phyloP scores from a whole-genome alignment of 805 yeast genomes.

The Starmerella geochares region DNA sequence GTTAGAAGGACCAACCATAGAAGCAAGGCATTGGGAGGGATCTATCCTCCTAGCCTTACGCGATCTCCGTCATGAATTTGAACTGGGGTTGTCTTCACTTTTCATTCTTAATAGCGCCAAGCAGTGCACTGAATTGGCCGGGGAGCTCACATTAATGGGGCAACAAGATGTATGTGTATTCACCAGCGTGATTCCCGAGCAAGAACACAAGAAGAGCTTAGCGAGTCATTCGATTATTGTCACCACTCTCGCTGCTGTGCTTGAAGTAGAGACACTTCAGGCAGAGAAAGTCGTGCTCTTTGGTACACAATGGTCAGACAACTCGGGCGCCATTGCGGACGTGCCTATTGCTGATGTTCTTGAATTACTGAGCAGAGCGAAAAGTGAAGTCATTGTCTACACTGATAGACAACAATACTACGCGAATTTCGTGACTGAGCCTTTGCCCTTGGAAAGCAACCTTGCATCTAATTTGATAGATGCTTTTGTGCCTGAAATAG shows the following conservation, averaged over 20 bases:
- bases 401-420: slow-evolving; percentile 59
- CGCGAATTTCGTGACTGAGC: slow-evolving; percentile 56
- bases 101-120: not conserved
- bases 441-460: slow-evolving; percentile 78
- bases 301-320: not conserved
- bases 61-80: not conserved
- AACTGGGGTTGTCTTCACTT: not conserved
- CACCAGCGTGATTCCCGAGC: not conserved
- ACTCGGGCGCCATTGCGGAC: not conserved
- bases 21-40: slow-evolving; percentile 47
- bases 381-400: slow-evolving; percentile 40
- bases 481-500: slow-evolving; percentile 61
- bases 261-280: not conserved
- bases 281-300: slow-evolving; percentile 1
- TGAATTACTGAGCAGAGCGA: slow-evolving; percentile 28
- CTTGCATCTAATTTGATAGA: slow-evolving; percentile 53
- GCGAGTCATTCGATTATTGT: not conserved
- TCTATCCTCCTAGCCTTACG: slow-evolving; percentile 23
- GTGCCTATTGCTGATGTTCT: slow-evolving; percentile 30
- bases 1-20: slow-evolving; percentile 37
- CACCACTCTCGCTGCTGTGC: not conserved
- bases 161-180: not conserved
- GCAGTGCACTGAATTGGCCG: not conserved
- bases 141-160: not conserved
- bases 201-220: not conserved